A percentile compares a stretch with the other conserved stretches of the same genome.
These are phyloP conservation scores for Agarophyton chilense DNA, from an alignment of 23 red algal species.

Conservation along the genomic window DNA sequence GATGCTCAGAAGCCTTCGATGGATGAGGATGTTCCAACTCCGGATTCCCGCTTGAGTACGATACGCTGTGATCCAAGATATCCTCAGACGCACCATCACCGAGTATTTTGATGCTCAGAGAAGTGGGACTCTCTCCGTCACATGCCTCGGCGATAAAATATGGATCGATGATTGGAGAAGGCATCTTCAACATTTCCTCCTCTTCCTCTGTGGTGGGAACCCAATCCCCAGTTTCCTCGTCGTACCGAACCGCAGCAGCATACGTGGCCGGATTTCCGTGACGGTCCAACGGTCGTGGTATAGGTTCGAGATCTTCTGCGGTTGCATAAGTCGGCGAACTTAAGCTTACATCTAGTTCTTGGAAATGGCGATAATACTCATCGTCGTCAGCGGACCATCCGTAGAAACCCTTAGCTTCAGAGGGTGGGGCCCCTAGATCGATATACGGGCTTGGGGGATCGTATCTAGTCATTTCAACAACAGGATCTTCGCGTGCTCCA, in stretches of 20 bases:
- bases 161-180: constrained; percentile 46
- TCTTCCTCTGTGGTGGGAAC: constrained; percentile 64
- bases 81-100: neutral
- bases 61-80: neutral
- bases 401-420: neutral
- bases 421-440: constrained; percentile 22
- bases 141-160: constrained; percentile 45
- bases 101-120: constrained; percentile 15
- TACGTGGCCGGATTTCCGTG: constrained; percentile 48
- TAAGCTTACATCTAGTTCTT: constrained; percentile 10
- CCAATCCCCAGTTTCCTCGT: constrained; percentile 41
- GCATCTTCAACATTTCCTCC: neutral
- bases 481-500: neutral
- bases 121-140: constrained; percentile 11
- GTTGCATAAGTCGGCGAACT: neutral
- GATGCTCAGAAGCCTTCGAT: constrained; percentile 15
- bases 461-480: constrained; percentile 3
- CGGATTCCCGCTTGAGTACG: neutral
- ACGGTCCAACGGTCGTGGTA: constrained; percentile 28
- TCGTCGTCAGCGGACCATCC: constrained; percentile 43
- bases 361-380: constrained; percentile 29
- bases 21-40: constrained; percentile 13
- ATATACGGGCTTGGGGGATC: constrained; percentile 10
- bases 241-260: constrained; percentile 45
- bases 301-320: neutral